Percentiles rank a stretch among this genome's conserved stretches.
Evolutionary conservation across 371 early-diverging fungal genomes (phyloP).

Genomic region (Smittium mucronatum): DNA sequence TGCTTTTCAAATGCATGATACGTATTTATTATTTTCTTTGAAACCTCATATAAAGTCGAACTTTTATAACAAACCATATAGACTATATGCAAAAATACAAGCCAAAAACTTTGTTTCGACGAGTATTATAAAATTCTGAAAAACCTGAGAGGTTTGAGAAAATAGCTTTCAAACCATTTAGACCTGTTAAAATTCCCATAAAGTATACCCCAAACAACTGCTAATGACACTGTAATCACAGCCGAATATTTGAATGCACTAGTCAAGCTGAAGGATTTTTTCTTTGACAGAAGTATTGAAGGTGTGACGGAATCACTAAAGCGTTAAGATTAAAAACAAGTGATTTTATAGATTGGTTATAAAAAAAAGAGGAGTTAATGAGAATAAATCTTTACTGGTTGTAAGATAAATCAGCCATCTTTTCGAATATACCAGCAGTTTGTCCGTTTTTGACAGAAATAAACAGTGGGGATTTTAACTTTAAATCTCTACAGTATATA

Average conservation of each 20-base stretch:
- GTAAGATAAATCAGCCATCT: constrained; percentile 38
- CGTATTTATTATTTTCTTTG: too few species aligned
- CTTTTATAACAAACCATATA: too few species aligned
- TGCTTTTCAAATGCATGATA: too few species aligned
- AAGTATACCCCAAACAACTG: constrained; percentile 1
- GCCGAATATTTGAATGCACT: neutral
- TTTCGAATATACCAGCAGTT: constrained; percentile 75
- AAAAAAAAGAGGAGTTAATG: too few species aligned
- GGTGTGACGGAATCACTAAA: neutral
- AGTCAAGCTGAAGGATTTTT: neutral
- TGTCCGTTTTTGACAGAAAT: constrained; percentile 74
- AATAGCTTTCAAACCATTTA: neutral
- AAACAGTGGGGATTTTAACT: constrained; percentile 71
- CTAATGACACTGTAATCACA: neutral
- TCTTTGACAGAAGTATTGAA: neutral
- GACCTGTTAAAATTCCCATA: neutral
- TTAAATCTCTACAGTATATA: constrained; percentile 74
- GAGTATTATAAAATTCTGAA: too few species aligned
- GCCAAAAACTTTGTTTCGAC: too few species aligned
- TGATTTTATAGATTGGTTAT: too few species aligned
- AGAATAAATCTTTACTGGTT: too few species aligned
- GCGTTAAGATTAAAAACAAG: too few species aligned
- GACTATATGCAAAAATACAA: too few species aligned
- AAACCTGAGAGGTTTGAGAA: constrained; percentile 2
- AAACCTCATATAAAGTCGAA: too few species aligned